phyloP scores from a whole-genome alignment of 2,329 filamentous ascomycete species.

The Penicillium rolfsii region DNA sequence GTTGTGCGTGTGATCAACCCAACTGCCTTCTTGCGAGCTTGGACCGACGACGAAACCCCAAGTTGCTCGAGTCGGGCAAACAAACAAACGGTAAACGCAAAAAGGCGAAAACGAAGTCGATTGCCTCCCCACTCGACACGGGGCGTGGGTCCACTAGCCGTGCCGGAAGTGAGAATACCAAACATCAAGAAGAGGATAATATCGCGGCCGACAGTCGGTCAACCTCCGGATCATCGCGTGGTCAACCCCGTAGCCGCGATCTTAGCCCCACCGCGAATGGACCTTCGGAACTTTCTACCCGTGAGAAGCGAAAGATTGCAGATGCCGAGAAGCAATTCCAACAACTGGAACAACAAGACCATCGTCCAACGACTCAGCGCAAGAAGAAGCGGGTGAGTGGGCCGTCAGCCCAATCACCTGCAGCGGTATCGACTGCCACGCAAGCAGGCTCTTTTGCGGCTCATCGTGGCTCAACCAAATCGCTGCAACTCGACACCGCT shows the following conservation, averaged over 20 bases:
- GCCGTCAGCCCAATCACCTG: conserved; percentile 57
- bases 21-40: conserved; percentile 48
- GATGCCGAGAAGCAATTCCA: conserved; percentile 66
- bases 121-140: conserved; percentile 58
- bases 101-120: conserved; percentile 52
- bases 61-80: conserved; percentile 41
- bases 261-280: conserved; percentile 60
- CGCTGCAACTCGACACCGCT: conserved; percentile 37
- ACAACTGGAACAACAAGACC: conserved; percentile 59
- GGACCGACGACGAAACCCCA: conserved; percentile 47
- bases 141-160: conserved; percentile 59
- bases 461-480: conserved; percentile 28
- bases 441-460: conserved; percentile 37
- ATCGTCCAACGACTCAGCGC: conserved; percentile 50
- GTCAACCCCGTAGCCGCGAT: conserved; percentile 62
- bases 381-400: conserved; percentile 62
- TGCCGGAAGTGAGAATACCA: conserved; percentile 61
- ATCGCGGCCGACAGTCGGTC: conserved; percentile 60
- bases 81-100: conserved; percentile 52
- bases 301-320: conserved; percentile 65
- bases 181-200: conserved; percentile 59
- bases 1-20: conserved; percentile 50
- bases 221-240: conserved; percentile 59
- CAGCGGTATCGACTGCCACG: conserved; percentile 43
- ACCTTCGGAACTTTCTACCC: conserved; percentile 58